A percentile compares a stretch with the other conserved stretches of the same genome.
Evolutionary conservation across 2,329 filamentous ascomycete species (phyloP).

Genomic region (Ophiocordyceps camponoti-rufipedis): DNA sequence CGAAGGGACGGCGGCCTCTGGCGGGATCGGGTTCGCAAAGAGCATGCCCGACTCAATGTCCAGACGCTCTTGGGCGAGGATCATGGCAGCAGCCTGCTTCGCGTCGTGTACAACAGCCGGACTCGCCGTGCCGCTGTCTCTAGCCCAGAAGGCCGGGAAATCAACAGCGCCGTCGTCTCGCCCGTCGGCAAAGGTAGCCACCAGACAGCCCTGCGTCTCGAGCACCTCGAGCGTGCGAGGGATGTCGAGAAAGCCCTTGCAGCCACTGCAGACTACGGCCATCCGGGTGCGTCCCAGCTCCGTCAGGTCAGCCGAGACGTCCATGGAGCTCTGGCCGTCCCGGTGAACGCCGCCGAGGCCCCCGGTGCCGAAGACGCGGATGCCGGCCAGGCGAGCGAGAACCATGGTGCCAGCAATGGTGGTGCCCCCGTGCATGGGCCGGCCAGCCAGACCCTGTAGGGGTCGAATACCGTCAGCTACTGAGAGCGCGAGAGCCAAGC

Average conservation of each 20-base stretch:
- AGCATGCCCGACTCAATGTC: conserved; percentile 61
- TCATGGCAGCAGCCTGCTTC: conserved; percentile 73
- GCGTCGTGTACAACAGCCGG: conserved; percentile 59
- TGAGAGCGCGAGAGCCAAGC: background rate
- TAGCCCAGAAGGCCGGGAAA: conserved; percentile 84
- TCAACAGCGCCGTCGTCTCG: conserved; percentile 47
- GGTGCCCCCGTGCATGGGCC: conserved; percentile 67
- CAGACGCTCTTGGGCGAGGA: conserved; percentile 58
- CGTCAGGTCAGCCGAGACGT: conserved; percentile 87
- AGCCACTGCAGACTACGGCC: conserved; percentile 75
- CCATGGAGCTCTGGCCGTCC: conserved; percentile 70
- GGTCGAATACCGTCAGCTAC: background rate
- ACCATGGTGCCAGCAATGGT: conserved; percentile 90
- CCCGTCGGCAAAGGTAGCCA: conserved; percentile 80
- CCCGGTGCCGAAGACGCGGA: conserved; percentile 85
- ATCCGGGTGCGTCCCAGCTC: conserved; percentile 82
- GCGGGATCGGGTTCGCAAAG: conserved; percentile 78
- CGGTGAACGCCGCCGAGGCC: conserved; percentile 89
- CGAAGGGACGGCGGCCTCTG: conserved; percentile 49
- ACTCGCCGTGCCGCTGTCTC: conserved; percentile 69
- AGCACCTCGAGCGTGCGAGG: conserved; percentile 67
- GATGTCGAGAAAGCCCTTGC: conserved; percentile 93
- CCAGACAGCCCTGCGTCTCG: conserved; percentile 57
- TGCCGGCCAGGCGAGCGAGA: conserved; percentile 69
- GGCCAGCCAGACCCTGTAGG: conserved; percentile 41